Evolutionary conservation across 179 eudicot species (phyloP).

Genomic region (Beta corolliflora): DNA sequence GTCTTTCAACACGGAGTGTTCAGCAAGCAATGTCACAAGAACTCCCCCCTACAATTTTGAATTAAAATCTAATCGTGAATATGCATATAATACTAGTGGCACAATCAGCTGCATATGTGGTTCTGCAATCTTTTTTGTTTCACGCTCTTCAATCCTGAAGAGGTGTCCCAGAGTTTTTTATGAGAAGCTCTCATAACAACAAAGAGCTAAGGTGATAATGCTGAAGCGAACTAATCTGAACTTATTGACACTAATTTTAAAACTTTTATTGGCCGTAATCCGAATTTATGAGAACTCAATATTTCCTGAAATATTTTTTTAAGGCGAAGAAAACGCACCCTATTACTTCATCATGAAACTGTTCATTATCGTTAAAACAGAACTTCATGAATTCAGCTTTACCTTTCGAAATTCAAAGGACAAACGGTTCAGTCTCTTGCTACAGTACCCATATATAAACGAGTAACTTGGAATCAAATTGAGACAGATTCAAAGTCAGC

Average conservation of each 20-base stretch:
- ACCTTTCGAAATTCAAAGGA: too few relatives aligned
- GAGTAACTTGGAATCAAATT: too few relatives aligned
- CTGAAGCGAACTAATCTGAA: too few relatives aligned
- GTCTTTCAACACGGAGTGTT: not conserved
- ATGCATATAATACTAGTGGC: not conserved
- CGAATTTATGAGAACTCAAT: too few relatives aligned
- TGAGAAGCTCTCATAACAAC: not conserved
- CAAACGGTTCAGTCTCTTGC: too few relatives aligned
- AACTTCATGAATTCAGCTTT: too few relatives aligned
- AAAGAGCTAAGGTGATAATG: not conserved
- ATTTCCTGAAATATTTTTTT: too few relatives aligned
- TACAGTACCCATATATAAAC: too few relatives aligned
- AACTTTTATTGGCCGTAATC: too few relatives aligned
- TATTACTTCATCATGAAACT: not conserved
- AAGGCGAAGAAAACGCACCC: too few relatives aligned
- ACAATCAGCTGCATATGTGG: not conserved
- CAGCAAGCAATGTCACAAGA: not conserved
- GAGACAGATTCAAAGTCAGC: too few relatives aligned
- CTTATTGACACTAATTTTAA: too few relatives aligned
- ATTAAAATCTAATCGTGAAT: not conserved
- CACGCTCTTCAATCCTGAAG: not conserved
- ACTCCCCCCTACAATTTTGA: not conserved
- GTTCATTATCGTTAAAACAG: not conserved
- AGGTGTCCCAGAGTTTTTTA: not conserved
- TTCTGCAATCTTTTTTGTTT: not conserved